A percentile compares a stretch with the other conserved stretches of the same genome.
Evolutionary conservation across 2,329 filamentous ascomycete species (phyloP).

Genomic region (Exophiala spinifera): DNA sequence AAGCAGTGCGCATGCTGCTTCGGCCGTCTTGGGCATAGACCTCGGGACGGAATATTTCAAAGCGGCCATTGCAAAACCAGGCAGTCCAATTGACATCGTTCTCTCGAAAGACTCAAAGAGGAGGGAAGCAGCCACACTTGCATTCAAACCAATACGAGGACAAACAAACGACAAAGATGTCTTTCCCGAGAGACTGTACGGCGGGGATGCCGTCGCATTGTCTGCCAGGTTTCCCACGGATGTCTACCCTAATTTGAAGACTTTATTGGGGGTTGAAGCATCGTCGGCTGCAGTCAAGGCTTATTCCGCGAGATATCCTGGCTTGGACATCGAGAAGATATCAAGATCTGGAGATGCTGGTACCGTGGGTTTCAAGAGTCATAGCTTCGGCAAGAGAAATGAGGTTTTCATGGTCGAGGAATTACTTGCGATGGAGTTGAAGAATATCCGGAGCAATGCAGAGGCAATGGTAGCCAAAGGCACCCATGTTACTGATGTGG

Average conservation of each 20-base stretch:
- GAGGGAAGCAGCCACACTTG: conserved; percentile 87
- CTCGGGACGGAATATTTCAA: conserved; percentile 97
- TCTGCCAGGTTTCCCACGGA: conserved; percentile 85
- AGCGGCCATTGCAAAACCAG: conserved; percentile 90
- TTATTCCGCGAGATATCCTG: conserved; percentile 75
- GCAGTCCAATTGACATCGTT: conserved; percentile 95
- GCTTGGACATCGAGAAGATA: conserved; percentile 63
- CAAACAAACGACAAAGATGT: conserved; percentile 58
- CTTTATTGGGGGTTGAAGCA: conserved; percentile 71
- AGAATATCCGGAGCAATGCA: conserved; percentile 86
- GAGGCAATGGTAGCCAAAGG: conserved; percentile 76
- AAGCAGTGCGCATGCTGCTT: conserved; percentile 56
- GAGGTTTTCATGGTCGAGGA: conserved; percentile 76
- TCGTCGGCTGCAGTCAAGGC: conserved; percentile 60
- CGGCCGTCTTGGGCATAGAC: conserved; percentile 87
- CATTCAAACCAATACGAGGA: conserved; percentile 81
- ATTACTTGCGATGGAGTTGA: conserved; percentile 90
- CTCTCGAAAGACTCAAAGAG: conserved; percentile 96
- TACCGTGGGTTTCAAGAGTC: conserved; percentile 80
- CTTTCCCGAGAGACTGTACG: conserved; percentile 88
- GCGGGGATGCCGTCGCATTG: conserved; percentile 84
- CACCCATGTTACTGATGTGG: conserved; percentile 70
- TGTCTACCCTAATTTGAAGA: conserved; percentile 91
- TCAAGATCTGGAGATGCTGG: conserved; percentile 52
- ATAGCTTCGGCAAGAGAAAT: conserved; percentile 62